These are phyloP conservation scores for Tubosaeta sp. DNA, from an alignment of 768 basidiomycete species.

Conservation along the genomic window DNA sequence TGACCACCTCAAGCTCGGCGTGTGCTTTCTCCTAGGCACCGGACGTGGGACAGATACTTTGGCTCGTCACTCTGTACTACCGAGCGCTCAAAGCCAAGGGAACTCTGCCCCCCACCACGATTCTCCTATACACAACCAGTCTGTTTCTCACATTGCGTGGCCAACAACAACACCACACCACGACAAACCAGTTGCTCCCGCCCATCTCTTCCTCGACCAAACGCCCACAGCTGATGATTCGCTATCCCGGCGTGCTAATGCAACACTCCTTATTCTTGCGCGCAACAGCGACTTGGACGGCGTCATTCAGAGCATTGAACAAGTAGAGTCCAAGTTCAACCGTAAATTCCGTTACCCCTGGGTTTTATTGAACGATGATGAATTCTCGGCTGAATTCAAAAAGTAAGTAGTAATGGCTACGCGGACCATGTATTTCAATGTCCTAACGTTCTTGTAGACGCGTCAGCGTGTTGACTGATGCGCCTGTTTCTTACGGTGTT, in stretches of 20 bases:
- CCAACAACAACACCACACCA: background rate
- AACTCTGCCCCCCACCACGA: background rate
- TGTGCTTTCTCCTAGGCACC: conserved; percentile 23
- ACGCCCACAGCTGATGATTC: background rate
- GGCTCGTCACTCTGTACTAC: conserved; percentile 1
- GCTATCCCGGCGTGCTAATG: conserved; percentile 43
- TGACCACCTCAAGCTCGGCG: conserved; percentile 9
- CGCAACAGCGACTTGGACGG: conserved; percentile 44
- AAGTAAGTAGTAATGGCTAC: conserved; percentile 20
- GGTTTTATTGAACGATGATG: conserved; percentile 60
- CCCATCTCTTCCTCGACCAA: conserved; percentile 3
- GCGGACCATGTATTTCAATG: background rate
- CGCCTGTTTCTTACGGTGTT: conserved; percentile 48
- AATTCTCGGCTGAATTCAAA: conserved; percentile 54
- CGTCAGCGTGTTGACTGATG: conserved; percentile 35
- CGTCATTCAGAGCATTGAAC: conserved; percentile 46
- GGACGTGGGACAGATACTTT: conserved; percentile 1
- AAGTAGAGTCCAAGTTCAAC: conserved; percentile 59
- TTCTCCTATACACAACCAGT: background rate
- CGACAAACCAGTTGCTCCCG: background rate
- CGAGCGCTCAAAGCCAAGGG: conserved; percentile 1
- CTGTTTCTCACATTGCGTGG: background rate
- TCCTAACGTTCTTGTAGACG: conserved; percentile 27
- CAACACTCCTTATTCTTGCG: conserved; percentile 54
- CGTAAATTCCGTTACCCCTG: conserved; percentile 55